Conservation (phyloP, 192 early-diverging fungal species). For the Thoreauomyces humboldtii region DNA sequence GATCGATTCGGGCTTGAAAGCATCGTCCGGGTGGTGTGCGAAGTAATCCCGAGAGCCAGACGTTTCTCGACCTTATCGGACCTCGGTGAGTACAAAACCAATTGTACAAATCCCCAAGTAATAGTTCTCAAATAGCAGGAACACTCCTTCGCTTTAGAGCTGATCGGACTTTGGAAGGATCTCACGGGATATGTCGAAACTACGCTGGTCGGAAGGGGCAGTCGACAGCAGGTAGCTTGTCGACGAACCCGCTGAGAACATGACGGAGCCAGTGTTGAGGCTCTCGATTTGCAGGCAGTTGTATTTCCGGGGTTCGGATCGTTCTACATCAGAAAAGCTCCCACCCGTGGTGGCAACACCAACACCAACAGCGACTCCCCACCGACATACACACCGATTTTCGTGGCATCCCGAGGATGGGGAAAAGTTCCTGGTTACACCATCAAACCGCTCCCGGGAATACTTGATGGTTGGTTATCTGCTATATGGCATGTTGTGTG, state of each 20-base stretch:
- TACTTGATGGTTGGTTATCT: conserved; percentile 14
- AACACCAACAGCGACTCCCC: no score
- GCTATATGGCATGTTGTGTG: no score
- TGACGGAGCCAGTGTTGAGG: no score
- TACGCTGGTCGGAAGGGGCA: conserved; percentile 7
- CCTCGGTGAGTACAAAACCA: conserved; percentile 35
- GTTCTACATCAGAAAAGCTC: conserved; percentile 31
- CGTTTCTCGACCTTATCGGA: conserved; percentile 42
- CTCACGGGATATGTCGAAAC: conserved; percentile 26
- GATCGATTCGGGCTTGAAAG: conserved; percentile 37
- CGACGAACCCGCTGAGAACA: no score
- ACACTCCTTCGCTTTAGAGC: conserved; percentile 25
- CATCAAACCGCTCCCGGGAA: neutral
- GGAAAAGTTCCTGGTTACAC: conserved; percentile 44
- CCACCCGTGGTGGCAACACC: neutral
- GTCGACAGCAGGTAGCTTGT: conserved; percentile 36
- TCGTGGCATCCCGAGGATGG: conserved; percentile 42
- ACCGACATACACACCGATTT: conserved; percentile 20
- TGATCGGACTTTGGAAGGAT: conserved; percentile 38
- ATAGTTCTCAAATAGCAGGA: no score
- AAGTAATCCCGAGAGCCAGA: conserved; percentile 37
- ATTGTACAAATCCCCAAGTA: no score
- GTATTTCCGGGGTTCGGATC: conserved; percentile 42
- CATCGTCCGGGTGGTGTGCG: conserved; percentile 34
- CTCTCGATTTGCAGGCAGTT: conserved; percentile 33